These are phyloP conservation scores for Tricholomella constricta DNA, from an alignment of 768 basidiomycete species.

Conservation along the genomic window DNA sequence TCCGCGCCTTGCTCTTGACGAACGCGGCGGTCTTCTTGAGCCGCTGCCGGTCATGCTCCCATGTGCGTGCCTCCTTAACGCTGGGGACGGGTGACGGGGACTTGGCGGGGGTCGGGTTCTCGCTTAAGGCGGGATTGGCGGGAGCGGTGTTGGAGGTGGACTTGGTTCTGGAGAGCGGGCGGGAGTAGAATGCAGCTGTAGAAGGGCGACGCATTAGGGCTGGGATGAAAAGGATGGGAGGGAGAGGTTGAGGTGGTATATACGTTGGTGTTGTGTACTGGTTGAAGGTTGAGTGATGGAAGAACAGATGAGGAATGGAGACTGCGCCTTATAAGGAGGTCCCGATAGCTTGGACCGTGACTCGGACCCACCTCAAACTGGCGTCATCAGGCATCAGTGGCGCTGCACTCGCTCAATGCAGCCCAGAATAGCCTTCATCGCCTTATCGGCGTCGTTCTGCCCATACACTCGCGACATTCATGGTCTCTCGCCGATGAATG, in stretches of 20 bases:
- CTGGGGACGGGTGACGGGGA: conserved; percentile 19
- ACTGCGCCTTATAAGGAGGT: conserved; percentile 9
- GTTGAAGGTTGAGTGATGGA: neutral
- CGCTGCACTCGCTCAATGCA: conserved; percentile 7
- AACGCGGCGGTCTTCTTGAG: conserved; percentile 45
- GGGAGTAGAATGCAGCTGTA: neutral
- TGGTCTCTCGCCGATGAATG: too few species aligned
- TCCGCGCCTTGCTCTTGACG: conserved; percentile 37
- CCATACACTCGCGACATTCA: too few species aligned
- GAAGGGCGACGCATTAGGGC: conserved; percentile 14
- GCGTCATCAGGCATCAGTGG: conserved; percentile 16
- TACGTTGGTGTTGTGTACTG: neutral
- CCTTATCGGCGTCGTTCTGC: neutral
- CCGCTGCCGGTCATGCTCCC: conserved; percentile 51
- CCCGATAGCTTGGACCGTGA: conserved; percentile 8
- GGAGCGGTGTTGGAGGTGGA: neutral
- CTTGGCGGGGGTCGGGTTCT: conserved; percentile 11
- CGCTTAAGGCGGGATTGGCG: neutral
- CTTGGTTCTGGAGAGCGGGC: conserved; percentile 2
- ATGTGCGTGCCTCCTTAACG: conserved; percentile 46
- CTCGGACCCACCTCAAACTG: conserved; percentile 9
- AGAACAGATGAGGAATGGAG: neutral
- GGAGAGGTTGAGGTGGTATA: neutral
- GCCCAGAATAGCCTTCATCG: conserved; percentile 4
- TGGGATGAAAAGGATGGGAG: neutral